Conservation (phyloP, 371 early-diverging fungal species). For the Zancudomyces culisetae region DNA sequence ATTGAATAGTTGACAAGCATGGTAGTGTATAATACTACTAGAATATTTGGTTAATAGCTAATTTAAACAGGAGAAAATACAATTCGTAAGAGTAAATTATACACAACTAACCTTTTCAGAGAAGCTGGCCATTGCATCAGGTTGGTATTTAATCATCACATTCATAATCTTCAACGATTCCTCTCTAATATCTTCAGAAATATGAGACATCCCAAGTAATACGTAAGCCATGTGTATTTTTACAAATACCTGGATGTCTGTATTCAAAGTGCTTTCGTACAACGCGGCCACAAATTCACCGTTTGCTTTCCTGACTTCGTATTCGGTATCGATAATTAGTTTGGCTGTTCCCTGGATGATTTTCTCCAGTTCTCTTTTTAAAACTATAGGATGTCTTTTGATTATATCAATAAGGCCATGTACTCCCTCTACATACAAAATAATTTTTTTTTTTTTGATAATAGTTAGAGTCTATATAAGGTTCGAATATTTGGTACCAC, state of each 20-base stretch:
- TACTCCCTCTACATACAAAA: conserved; percentile 43
- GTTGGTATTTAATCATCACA: conserved; percentile 45
- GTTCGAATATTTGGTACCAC: no score
- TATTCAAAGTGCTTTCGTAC: background rate
- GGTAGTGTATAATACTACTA: no score
- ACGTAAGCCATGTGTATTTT: conserved; percentile 56
- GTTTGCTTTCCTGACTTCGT: background rate
- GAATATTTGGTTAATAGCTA: no score
- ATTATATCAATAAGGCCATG: conserved; percentile 46
- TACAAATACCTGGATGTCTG: conserved; percentile 60
- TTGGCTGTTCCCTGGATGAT: conserved; percentile 31
- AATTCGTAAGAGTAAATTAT: no score
- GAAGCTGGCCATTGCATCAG: conserved; percentile 18
- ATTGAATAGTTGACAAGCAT: no score
- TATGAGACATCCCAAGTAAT: conserved; percentile 78
- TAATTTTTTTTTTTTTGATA: no score
- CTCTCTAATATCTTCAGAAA: conserved; percentile 59
- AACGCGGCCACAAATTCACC: background rate
- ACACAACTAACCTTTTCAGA: conserved; percentile 7
- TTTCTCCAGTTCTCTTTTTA: conserved; percentile 37
- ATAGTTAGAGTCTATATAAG: no score
- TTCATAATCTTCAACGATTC: conserved; percentile 63
- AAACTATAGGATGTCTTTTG: conserved; percentile 29
- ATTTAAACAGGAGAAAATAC: no score
- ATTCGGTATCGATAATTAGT: conserved; percentile 16